Base-by-base conservation (phyloP, 148 eudicot species). In the Vaccinium corymbosum region DNA sequence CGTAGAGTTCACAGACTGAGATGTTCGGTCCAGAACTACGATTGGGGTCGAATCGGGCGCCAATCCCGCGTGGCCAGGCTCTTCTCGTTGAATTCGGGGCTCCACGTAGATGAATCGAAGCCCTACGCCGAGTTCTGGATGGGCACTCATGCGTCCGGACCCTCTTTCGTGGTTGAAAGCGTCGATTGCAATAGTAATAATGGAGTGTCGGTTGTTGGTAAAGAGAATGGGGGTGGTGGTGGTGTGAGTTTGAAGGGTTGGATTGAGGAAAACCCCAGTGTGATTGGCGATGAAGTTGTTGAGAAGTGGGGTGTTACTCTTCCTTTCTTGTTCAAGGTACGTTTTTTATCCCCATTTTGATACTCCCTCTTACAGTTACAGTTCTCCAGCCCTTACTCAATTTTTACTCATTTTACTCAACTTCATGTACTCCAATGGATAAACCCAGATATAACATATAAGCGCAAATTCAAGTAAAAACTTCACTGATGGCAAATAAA, bases 91-190 rank as follows among this genome's bases (percentile, higher is more conserved):
- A 97, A 97, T 85, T 88, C 86, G 19, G 92, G 91, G 42, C 88
- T 57, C 15, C 88, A 66, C 17, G 82, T 90, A 14, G 93, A 91
- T 50, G 88, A 88, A 0, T 85, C 71, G 1, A 86, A 85, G 85
- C 95, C 92, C 22, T 91, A 90, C 81, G 99, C 99, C 22, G 99
- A 97, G 90, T 89, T 97, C 22, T 97, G 99, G 99, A 94, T 97
- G 95, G 99, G 99, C 1, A 97, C 99, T 25, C 99, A 97, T 81
- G 93, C 84, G n/a, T 92, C 95, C 19, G 99, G 99, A 1, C 94
- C 98, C 1, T 94, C 99, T 4, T 93, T 87, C 82, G 89, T 92
- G 50, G 82, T 85, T 0, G 77, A 79, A 9, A 84, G 80, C 10
- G 3, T 25, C 25, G 84, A 79, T 59, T 6, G 22, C 0, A 0